Evolutionary conservation across 495 filamentous ascomycete genomes (phyloP).

Genomic region (Neurospora sp.): DNA sequence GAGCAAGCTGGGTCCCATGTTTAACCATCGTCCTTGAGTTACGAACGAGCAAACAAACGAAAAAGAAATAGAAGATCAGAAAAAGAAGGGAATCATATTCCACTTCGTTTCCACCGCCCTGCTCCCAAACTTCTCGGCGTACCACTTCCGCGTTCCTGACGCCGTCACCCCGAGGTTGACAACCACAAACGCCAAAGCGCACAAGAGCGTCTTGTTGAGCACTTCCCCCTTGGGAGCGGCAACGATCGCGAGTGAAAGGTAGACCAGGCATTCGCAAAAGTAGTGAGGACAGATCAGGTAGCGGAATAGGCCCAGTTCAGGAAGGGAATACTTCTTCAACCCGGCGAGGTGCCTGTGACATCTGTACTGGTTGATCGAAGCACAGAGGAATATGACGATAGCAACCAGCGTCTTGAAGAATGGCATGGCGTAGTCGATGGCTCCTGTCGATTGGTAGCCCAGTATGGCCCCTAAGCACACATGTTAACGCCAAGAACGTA

Average conservation of each 20-base stretch:
- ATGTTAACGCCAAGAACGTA: slow-evolving; percentile 1
- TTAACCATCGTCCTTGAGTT: slow-evolving; percentile 20
- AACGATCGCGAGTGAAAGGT: slow-evolving; percentile 63
- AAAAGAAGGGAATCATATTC: slow-evolving; percentile 78
- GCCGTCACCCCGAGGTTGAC: slow-evolving; percentile 79
- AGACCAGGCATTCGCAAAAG: slow-evolving; percentile 74
- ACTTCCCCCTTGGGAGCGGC: slow-evolving; percentile 53
- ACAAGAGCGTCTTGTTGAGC: slow-evolving; percentile 64
- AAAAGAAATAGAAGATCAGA: slow-evolving; percentile 27
- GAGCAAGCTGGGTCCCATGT: slow-evolving; percentile 51
- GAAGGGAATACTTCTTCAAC: slow-evolving; percentile 77
- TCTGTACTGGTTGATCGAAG: slow-evolving; percentile 69
- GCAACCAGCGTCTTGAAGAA: slow-evolving; percentile 50
- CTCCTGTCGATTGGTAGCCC: slow-evolving; percentile 20
- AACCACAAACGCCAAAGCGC: slow-evolving; percentile 59
- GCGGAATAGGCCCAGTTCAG: slow-evolving; percentile 53
- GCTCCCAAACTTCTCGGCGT: slow-evolving; percentile 64
- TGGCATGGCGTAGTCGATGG: slow-evolving; percentile 31
- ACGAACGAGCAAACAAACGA: not conserved
- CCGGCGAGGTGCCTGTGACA: slow-evolving; percentile 72
- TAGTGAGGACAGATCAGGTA: slow-evolving; percentile 82
- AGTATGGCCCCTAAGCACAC: slow-evolving; percentile 17
- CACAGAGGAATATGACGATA: slow-evolving; percentile 57
- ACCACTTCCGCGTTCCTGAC: slow-evolving; percentile 69
- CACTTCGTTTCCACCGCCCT: slow-evolving; percentile 55